These are phyloP conservation scores for Euphorbia peplus DNA, from an alignment of 345 rosid genomes.

Conservation along the genomic window DNA sequence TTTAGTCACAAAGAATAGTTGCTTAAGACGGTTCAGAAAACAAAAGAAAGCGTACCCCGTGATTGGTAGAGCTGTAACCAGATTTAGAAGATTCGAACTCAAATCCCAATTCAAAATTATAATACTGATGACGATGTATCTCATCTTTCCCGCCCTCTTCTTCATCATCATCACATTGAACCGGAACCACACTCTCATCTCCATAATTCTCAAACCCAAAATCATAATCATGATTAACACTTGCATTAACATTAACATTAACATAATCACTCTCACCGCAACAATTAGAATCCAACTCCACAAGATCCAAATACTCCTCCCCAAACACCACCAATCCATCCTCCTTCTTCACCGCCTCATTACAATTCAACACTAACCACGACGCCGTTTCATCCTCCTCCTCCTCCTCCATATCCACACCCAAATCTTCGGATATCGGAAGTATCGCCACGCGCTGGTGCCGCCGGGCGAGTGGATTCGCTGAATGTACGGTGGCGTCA, in stretches of 20 bases:
- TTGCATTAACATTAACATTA: no score
- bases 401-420: conserved; percentile 38
- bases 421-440: conserved; percentile 49
- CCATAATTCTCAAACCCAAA: conserved; percentile 37
- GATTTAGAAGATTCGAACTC: conserved; percentile 49
- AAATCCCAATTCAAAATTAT: conserved; percentile 43
- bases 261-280: conserved; percentile 43
- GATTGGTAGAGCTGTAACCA: conserved; percentile 44
- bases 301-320: conserved; percentile 79
- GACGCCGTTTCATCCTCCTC: conserved; percentile 80
- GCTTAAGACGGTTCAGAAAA: no score
- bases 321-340: conserved; percentile 44
- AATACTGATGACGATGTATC: conserved; percentile 41
- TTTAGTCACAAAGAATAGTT: no score
- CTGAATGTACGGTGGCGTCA: conserved; percentile 82
- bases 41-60: conserved; percentile 45
- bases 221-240: conserved; percentile 19
- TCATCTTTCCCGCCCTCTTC: conserved; percentile 35
- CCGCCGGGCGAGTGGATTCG: conserved; percentile 88
- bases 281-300: conserved; percentile 60
- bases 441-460: conserved; percentile 78
- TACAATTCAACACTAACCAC: conserved; percentile 64
- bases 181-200: conserved; percentile 78
- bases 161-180: conserved; percentile 39
- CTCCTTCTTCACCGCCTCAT: conserved; percentile 34